phyloP scores from a whole-genome alignment of 1,139 yeast species.

The Hansenula lynferdii region DNA sequence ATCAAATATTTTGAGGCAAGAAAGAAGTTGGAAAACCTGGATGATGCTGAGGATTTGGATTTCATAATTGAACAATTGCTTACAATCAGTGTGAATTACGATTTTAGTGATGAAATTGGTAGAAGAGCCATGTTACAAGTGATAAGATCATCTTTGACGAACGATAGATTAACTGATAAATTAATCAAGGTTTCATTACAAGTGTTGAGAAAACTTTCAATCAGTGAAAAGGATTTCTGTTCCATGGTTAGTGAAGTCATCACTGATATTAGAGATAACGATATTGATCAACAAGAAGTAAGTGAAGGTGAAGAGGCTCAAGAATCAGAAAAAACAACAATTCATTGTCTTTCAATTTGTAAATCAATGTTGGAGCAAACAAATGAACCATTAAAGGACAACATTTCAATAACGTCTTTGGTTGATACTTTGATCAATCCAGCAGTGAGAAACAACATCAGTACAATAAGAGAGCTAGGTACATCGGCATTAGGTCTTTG shows the following conservation, averaged over 20 bases:
- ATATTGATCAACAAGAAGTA: conserved; percentile 34
- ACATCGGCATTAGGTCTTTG: conserved; percentile 75
- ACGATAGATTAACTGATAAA: conserved; percentile 49
- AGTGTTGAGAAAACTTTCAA: conserved; percentile 66
- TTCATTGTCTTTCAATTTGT: conserved; percentile 66
- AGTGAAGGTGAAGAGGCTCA: conserved; percentile 29
- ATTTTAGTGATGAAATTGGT: conserved; percentile 89
- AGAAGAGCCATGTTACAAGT: conserved; percentile 76
- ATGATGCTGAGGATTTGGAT: conserved; percentile 54
- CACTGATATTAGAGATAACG: conserved; percentile 77
- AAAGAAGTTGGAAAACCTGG: conserved; percentile 31
- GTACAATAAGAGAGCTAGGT: conserved; percentile 62
- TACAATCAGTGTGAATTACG: conserved; percentile 64
- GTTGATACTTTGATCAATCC: conserved; percentile 79
- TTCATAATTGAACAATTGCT: conserved; percentile 75
- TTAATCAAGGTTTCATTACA: conserved; percentile 55
- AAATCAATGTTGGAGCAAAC: conserved; percentile 68
- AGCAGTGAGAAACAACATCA: conserved; percentile 61
- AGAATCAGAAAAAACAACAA: conserved; percentile 37
- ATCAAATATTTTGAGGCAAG: conserved; percentile 49
- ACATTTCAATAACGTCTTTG: conserved; percentile 66
- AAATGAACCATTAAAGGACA: conserved; percentile 59
- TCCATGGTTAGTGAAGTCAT: conserved; percentile 83
- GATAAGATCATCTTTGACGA: conserved; percentile 56
- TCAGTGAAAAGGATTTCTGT: conserved; percentile 79